Base-by-base conservation (phyloP, 176 grass and related monocot species). In the Musa beccarii region DNA sequence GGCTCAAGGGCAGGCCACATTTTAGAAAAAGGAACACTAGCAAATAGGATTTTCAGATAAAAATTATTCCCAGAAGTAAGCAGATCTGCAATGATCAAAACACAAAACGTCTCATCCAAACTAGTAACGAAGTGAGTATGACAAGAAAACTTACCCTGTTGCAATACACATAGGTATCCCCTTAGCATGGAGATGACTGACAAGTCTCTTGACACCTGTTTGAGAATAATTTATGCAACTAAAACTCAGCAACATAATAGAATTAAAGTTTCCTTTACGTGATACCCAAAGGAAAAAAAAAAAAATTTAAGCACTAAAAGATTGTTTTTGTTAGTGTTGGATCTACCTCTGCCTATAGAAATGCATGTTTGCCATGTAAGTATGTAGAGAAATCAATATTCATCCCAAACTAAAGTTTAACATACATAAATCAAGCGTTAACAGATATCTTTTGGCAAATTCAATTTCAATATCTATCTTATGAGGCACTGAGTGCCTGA, bases 81-180 rank as follows among this genome's bases (percentile, higher is more conserved):
- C 15, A n/a, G 57, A 61, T 19, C 51, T 24, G 8, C n/a, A 43
- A n/a, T 49, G 17, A 11, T 17, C 8, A 66, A 53, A 67, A 71
- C 74, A 10, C 49, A 8, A 80, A 59, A 68, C 10, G 9, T 8
- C 25, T 49, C 15, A 75, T 24, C 11, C 11, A 13, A 54, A 73
- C 20, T 25, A 15, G 23, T 10, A 54, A 76, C 26, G 11, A 15
- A 75, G 49, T 65, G 7, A 63, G 56, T 5, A 26, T 8, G 49
- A 19, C 50, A 75, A 63, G 3, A 81, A 9, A 77, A 72, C 68
- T 76, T 87, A 93, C 86, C 88, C 93, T 72, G 93, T 93, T 11
- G 88, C 93, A 75, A 97, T 90, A 85, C 86, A 82, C 71, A 93
- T 93, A 52, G 86, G 90, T 80, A 97, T 71, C 53, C 80, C 76